These are phyloP conservation scores for Colletotrichum euphorbiae DNA, from an alignment of 2,329 filamentous ascomycete genomes.

Conservation along the genomic window DNA sequence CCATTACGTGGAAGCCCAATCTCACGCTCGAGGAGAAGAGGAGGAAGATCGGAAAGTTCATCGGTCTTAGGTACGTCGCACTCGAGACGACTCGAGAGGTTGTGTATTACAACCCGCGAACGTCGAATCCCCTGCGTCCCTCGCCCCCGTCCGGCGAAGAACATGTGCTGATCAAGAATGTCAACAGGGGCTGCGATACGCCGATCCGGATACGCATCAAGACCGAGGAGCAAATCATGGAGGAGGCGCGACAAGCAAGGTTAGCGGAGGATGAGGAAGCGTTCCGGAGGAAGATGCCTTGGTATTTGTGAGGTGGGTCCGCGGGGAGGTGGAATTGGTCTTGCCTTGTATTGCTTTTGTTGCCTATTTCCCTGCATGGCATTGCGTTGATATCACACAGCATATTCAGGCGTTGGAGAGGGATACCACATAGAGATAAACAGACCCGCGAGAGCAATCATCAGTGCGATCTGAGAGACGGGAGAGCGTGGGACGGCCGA, in stretches of 20 bases:
- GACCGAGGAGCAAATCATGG: constrained; percentile 61
- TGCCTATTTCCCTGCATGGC: constrained; percentile 29
- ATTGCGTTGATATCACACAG: constrained; percentile 39
- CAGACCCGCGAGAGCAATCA: background rate
- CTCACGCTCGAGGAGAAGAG: constrained; percentile 75
- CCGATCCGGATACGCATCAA: constrained; percentile 44
- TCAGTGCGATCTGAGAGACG: background rate
- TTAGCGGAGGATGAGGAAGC: constrained; percentile 59
- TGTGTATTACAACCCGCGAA: constrained; percentile 44
- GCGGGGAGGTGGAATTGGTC: background rate
- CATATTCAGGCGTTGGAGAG: constrained; percentile 30
- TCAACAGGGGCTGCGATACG: constrained; percentile 37
- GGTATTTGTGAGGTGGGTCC: constrained; percentile 44
- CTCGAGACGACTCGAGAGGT: constrained; percentile 52
- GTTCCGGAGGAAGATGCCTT: constrained; percentile 59
- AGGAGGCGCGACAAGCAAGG: constrained; percentile 55
- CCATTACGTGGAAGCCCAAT: constrained; percentile 70
- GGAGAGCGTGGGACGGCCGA: background rate
- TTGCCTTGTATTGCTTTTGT: constrained; percentile 10
- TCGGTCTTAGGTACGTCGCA: constrained; percentile 72
- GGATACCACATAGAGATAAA: constrained; percentile 25
- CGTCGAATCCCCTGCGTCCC: constrained; percentile 28
- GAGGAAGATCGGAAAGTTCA: constrained; percentile 78
- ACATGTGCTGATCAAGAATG: background rate
- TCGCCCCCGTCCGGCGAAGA: background rate